Evolutionary conservation across 371 early-diverging fungal genomes (phyloP), one percentile per base, ranked within the genome.

Genomic region (Nematocida minor): DNA sequence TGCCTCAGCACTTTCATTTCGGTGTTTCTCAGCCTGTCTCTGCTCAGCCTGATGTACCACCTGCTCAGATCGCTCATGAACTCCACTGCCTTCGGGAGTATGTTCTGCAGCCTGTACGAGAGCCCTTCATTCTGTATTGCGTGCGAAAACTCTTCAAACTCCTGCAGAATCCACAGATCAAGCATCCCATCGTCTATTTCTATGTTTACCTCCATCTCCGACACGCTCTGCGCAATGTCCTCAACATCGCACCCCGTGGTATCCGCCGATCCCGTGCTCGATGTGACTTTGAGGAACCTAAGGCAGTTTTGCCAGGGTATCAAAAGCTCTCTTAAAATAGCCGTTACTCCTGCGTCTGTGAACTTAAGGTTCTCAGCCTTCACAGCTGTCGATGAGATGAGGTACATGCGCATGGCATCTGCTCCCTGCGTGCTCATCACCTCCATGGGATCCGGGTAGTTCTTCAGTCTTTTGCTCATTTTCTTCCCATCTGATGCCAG

Each of bases 1-100:
- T 95, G 92, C 80, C 90, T 92, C 69, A 99, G 88, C 14, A 94
- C 85, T 91, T 25, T 88, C 81, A 69, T 93, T 92, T 81, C 89
- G 88, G 95, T 93, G 71, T 93, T 93, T 90, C 94, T 96, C 70
- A 97, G 87, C 74, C 94, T 89, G 85, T 91, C 91, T 79, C 99
- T 91, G 89, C 97, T 96, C 88, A 97, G 95, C 79, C 97, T 91
- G 79, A 99, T 90, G 85, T 97, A 99, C 97, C 97, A 97, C 87
- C 97, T 96, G 82, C 95, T 96, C 66, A 99, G 87, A 66, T 91
- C 88, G 82, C 97, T 97, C 79, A 99, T 90, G 84, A 95, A 90
- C 69, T 85, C 86, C 74, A 96, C 84, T 79, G 96, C 86, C 55
- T 91, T 90, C 27, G 93, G 92, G 0, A 94, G 91, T 34, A 97